Evolutionary conservation across 2,329 filamentous ascomycete genomes (phyloP).

Genomic region (Epichloe hybrida): DNA sequence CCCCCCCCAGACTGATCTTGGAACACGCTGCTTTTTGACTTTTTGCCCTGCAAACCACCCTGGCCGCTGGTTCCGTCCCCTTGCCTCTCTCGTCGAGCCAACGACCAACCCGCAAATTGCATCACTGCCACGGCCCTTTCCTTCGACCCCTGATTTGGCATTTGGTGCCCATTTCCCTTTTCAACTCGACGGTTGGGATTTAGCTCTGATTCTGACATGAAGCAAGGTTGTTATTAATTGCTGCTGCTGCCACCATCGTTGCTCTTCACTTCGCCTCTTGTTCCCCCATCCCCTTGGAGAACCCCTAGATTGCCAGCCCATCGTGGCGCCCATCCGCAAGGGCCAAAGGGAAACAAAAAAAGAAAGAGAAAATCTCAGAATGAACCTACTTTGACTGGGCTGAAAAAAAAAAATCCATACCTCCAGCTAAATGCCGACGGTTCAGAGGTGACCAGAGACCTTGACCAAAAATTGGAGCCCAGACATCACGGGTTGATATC

Average conservation of each 20-base stretch:
- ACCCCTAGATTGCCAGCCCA: neutral
- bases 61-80: neutral
- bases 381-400: neutral
- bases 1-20: neutral
- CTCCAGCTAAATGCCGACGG: neutral
- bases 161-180: neutral
- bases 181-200: neutral
- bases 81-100: neutral
- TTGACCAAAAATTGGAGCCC: neutral
- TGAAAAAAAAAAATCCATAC: neutral
- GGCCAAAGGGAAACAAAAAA: neutral
- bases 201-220: neutral
- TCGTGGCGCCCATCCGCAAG: neutral
- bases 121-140: neutral
- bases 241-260: neutral
- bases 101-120: neutral
- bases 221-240: neutral
- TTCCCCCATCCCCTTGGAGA: neutral
- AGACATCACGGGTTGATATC: neutral
- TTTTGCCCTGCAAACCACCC: neutral
- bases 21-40: neutral
- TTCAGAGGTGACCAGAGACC: neutral
- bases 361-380: neutral
- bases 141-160: neutral
- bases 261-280: neutral